phyloP scores from a whole-genome alignment of 164 flowering plant species.

The Aristolochia californica region DNA sequence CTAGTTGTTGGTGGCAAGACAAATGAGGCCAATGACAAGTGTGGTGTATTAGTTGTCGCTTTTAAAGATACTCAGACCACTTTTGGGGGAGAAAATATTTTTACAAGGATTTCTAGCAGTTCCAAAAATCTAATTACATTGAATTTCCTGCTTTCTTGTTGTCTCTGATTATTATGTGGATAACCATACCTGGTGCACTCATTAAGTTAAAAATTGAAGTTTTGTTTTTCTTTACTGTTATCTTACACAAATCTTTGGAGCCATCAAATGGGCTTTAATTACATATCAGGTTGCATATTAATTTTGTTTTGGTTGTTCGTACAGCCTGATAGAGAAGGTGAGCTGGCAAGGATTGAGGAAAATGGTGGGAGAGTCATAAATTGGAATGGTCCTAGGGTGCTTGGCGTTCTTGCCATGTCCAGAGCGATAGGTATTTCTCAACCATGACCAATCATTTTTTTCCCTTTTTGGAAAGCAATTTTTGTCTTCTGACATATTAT shows the following conservation, averaged over 20 bases:
- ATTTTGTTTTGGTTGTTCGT: constrained; percentile 14
- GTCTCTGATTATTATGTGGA: too few species aligned
- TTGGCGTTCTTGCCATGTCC: constrained; percentile 82
- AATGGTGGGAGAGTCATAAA: constrained; percentile 67
- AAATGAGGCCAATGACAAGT: too few species aligned
- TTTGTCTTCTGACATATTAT: background rate
- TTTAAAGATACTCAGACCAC: too few species aligned
- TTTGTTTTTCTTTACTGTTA: background rate
- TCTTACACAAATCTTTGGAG: background rate
- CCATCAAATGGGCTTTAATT: background rate
- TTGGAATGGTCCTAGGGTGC: constrained; percentile 69
- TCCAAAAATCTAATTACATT: too few species aligned
- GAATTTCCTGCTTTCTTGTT: too few species aligned
- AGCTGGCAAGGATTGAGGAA: constrained; percentile 53
- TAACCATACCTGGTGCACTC: background rate
- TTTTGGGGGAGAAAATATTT: too few species aligned
- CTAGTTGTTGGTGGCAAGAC: too few species aligned
- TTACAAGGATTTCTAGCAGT: too few species aligned
- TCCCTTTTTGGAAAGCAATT: background rate
- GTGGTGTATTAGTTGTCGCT: too few species aligned
- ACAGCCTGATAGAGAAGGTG: constrained; percentile 73
- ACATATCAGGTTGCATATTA: too few species aligned
- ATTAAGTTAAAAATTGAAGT: background rate
- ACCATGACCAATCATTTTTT: background rate
- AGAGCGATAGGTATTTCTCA: constrained; percentile 52